A percentile compares a stretch with the other conserved stretches of the same genome.
Conservation (phyloP, 371 early-diverging fungal genomes). For the Syncephalastrum sp. region DNA sequence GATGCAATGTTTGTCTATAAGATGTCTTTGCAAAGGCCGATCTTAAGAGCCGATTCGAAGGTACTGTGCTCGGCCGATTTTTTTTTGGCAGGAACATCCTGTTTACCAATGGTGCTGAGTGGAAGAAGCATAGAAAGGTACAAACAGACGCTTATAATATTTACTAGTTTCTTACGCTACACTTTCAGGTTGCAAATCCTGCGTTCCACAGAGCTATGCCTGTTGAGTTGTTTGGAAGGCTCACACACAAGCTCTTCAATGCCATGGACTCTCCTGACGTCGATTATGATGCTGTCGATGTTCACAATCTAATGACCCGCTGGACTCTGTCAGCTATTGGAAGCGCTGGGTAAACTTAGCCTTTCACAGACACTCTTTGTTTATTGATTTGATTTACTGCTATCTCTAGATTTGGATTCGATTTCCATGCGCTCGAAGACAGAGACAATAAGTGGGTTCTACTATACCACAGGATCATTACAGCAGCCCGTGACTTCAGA, state of each 20-base stretch:
- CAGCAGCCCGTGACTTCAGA: slow-evolving; percentile 23
- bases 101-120: slow-evolving; percentile 16
- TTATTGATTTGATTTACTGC: slow-evolving; percentile 4
- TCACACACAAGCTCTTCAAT: slow-evolving; percentile 12
- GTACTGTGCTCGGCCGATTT: slow-evolving; percentile 10
- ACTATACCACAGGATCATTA: slow-evolving; percentile 13
- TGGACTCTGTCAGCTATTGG: slow-evolving; percentile 40
- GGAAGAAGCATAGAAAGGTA: slow-evolving; percentile 26
- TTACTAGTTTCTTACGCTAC: background rate
- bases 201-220: slow-evolving; percentile 27
- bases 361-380: slow-evolving; percentile 1
- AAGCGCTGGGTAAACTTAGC: slow-evolving; percentile 10
- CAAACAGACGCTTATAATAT: background rate
- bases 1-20: background rate
- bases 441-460: slow-evolving; percentile 11
- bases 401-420: slow-evolving; percentile 13
- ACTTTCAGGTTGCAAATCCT: slow-evolving; percentile 21
- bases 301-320: slow-evolving; percentile 23
- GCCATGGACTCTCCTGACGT: slow-evolving; percentile 7
- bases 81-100: slow-evolving; percentile 15
- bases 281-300: slow-evolving; percentile 8
- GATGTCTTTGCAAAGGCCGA: slow-evolving; percentile 14
- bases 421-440: slow-evolving; percentile 16
- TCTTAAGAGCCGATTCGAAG: background rate
- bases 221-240: slow-evolving; percentile 21